Evolutionary conservation across 139 green algal genomes (phyloP).

Genomic region (Nannochloris sp.): DNA sequence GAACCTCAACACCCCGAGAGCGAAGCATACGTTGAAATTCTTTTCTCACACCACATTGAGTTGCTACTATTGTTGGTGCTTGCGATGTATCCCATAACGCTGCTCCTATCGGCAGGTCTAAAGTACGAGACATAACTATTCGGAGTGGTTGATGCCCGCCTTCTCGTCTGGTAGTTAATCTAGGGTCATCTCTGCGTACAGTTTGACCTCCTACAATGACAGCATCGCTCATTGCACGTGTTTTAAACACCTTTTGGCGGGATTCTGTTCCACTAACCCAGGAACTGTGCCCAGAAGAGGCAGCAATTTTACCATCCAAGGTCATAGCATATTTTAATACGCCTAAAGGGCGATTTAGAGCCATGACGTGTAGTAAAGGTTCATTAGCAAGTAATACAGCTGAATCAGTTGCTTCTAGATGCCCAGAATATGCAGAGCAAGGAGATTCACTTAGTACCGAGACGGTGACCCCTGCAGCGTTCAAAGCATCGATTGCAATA

Average conservation of each 20-base stretch:
- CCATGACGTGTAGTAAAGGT: slow-evolving; percentile 66
- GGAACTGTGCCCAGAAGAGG: slow-evolving; percentile 75
- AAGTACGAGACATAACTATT: slow-evolving; percentile 86
- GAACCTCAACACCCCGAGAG: slow-evolving; percentile 81
- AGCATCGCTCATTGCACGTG: slow-evolving; percentile 67
- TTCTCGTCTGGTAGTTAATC: slow-evolving; percentile 85
- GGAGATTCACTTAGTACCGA: slow-evolving; percentile 42
- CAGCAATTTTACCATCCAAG: slow-evolving; percentile 97
- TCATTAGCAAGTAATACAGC: slow-evolving; percentile 71
- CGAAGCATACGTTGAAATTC: slow-evolving; percentile 56
- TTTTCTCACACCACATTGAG: slow-evolving; percentile 72
- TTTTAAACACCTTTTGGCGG: slow-evolving; percentile 73
- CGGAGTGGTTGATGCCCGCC: slow-evolving; percentile 76
- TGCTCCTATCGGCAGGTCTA: slow-evolving; percentile 85
- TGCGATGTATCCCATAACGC: slow-evolving; percentile 81
- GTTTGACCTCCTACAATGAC: slow-evolving; percentile 94
- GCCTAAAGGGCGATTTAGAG: slow-evolving; percentile 57
- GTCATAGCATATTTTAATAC: slow-evolving; percentile 99
- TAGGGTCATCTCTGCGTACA: slow-evolving; percentile 86
- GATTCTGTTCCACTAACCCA: slow-evolving; percentile 81
- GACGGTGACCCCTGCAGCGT: slow-evolving; percentile 62
- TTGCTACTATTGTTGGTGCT: slow-evolving; percentile 96
- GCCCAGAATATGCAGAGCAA: neutral
- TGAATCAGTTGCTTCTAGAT: slow-evolving; percentile 2
- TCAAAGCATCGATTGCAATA: slow-evolving; percentile 48